Base-by-base conservation (phyloP, 2,329 filamentous ascomycete genomes). In the Ceratocystis variospora region DNA sequence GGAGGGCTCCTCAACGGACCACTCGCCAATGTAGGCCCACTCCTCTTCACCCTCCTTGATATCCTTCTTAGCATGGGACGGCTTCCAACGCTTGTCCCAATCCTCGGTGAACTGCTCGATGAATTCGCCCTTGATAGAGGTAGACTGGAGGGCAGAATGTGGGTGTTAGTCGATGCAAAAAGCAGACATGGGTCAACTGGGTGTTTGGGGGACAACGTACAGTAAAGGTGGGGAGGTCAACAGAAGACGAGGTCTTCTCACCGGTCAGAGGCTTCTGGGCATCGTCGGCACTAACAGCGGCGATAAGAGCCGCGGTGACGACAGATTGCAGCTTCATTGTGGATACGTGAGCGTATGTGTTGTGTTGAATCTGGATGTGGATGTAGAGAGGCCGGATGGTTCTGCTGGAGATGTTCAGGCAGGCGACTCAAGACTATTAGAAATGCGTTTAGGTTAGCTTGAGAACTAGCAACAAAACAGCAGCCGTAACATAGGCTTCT, bases 71-170 rank as follows among this genome's bases (percentile, higher is more conserved):
- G 94, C 94, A 76, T 94, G 88, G 62, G 93, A 97, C 67, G 88
- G 85, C 79, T 93, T 91, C 94, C 94, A 99, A 79, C 92, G 84
- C 71, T 83, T 80, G 71, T 96, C 88, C 93, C 93, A 97, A 79
- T 90, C 92, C 72, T 95, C 89, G 78, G 90, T 96, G 81, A 99
- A 99, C 79, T 99, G 94, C 81, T 99, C 94, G 70, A 97, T 80
- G 84, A 99, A 99, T 68, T 91, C 90, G 71, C 87, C 94, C 80
- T 96, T 94, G 73, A 97, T 76, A 70, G 80, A 83, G 71, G 91
- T 90, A 68, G 94, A 92, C 93, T 99, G 74, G 6, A 28, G 41
- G 63, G 50, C 66, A 31, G 63, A 48, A 33, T 57, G 45, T 44
- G 25, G 50, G 10, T 41, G 37, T 41, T 8, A 41, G 37, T 41